A percentile compares a stretch with the other conserved stretches of the same genome.
These are phyloP conservation scores for Aspergillus hortae DNA, from an alignment of 2,329 filamentous ascomycete genomes.

Conservation along the genomic window DNA sequence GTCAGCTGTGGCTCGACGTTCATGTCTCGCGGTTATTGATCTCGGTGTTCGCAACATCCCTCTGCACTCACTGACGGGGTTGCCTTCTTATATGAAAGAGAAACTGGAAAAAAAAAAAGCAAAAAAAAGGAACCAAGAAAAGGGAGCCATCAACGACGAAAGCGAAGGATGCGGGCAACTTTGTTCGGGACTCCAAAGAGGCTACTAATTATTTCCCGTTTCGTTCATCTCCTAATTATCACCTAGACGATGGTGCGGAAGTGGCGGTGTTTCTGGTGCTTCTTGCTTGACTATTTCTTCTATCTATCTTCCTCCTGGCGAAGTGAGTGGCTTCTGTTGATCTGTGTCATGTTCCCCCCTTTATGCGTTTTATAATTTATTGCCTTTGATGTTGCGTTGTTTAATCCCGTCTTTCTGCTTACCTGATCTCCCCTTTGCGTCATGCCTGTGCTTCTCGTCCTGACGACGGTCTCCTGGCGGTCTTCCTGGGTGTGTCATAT, in stretches of 20 bases:
- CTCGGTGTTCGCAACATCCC: constrained; percentile 12
- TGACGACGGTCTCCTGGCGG: neutral
- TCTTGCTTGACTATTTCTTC: constrained; percentile 12
- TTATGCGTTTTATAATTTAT: constrained; percentile 17
- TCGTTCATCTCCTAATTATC: constrained; percentile 30
- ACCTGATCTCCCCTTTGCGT: constrained; percentile 7
- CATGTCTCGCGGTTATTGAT: constrained; percentile 11
- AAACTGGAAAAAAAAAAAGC: constrained; percentile 13
- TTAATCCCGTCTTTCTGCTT: constrained; percentile 13
- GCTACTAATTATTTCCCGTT: constrained; percentile 23
- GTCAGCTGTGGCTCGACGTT: constrained; percentile 7
- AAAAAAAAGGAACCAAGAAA: constrained; percentile 19
- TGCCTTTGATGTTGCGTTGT: constrained; percentile 20
- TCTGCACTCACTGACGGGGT: constrained; percentile 11
- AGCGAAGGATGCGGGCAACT: constrained; percentile 26
- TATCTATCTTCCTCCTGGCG: constrained; percentile 25
- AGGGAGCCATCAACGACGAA: constrained; percentile 15
- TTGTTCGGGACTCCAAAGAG: constrained; percentile 25
- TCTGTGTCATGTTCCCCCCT: constrained; percentile 20
- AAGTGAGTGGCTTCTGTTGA: constrained; percentile 22
- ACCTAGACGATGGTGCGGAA: constrained; percentile 32
- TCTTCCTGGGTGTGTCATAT: too few species aligned
- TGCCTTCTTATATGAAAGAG: constrained; percentile 9
- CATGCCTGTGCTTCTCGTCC: neutral
- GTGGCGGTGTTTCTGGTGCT: constrained; percentile 38